Evolutionary conservation across 208 protist genomes (phyloP).

Genomic region (Kentomonas sorsogonicus): DNA sequence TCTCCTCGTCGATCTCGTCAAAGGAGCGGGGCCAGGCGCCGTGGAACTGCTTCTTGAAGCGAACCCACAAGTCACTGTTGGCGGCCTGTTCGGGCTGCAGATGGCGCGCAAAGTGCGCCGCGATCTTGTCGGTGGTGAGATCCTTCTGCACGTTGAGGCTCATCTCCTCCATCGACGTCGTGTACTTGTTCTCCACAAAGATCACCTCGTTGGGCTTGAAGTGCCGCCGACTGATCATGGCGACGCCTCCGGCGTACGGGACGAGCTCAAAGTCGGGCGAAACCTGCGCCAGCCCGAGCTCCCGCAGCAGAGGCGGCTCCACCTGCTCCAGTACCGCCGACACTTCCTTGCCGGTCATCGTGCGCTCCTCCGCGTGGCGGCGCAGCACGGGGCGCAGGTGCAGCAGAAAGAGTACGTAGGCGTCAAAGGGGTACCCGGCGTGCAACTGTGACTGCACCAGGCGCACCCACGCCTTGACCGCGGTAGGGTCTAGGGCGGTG

Average conservation of each 20-base stretch:
- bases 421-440: slow-evolving; percentile 67
- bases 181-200: slow-evolving; percentile 71
- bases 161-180: slow-evolving; percentile 40
- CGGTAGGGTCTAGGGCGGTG: slow-evolving; percentile 29
- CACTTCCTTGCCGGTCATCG: slow-evolving; percentile 20
- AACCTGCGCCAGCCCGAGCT: slow-evolving; percentile 48
- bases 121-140: slow-evolving; percentile 54
- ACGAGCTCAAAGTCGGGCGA: slow-evolving; percentile 62
- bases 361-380: slow-evolving; percentile 11
- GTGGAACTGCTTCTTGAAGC: slow-evolving; percentile 59
- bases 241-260: slow-evolving; percentile 67
- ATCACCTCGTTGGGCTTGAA: slow-evolving; percentile 65
- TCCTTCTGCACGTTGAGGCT: slow-evolving; percentile 27
- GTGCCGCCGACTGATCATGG: slow-evolving; percentile 50
- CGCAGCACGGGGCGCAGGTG: slow-evolving; percentile 59
- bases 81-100: slow-evolving; percentile 38
- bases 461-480: slow-evolving; percentile 59
- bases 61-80: slow-evolving; percentile 30
- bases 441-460: slow-evolving; percentile 54
- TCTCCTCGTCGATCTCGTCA: slow-evolving; percentile 49
- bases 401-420: slow-evolving; percentile 53
- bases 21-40: slow-evolving; percentile 70
- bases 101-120: slow-evolving; percentile 55
- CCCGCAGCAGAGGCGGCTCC: slow-evolving; percentile 37
- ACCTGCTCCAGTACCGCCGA: slow-evolving; percentile 17